Base-by-base conservation (phyloP, 306 rosid species). In the Gynostemma pentaphyllum region DNA sequence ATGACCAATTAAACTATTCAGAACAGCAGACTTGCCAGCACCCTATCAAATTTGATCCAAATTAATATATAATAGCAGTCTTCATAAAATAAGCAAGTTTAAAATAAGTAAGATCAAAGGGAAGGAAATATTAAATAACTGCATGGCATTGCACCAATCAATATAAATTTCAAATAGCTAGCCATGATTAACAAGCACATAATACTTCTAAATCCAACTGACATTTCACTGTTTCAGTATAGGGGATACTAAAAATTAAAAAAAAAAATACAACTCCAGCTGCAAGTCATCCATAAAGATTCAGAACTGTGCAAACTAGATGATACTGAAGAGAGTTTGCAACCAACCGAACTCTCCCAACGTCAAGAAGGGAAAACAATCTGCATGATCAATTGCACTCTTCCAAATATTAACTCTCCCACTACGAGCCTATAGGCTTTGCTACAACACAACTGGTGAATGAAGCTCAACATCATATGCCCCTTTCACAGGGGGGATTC, bases 1-100 rank as follows among this genome's bases (percentile, higher is more conserved):
- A 82, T 91, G 98, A 68, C 98, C 98, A 59, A 88, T 84, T 71
- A 91, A 80, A 78, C 96, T 91, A 82, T 91, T 91, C 78, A 91
- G 68, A 28, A 86, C 94, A 36, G 96, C 99, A 39, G 96, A 92
- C 60, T 92, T 92, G 50, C 99, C 99, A 59, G 96, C 94, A 68
- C 99, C 99, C 96, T 92, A 49, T 24, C 26, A 56, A 77, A 45
- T 4, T 11, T 24, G 2, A 44, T 64, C 42, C 18, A 64, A 44
- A 64, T 5, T n/a, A 8, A 18, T n/a, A n/a, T 9, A 56, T 56
- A 5, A 30, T 18, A 56, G 45, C 18, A 8, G 36, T 34, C 27
- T 1, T 36, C 64, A 19, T 56, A 34, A 30, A 16, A 55, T 18
- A 55, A 54, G 5, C 23, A n/a, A 26, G 15, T 42, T 21, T 47